A percentile compares a stretch with the other conserved stretches of the same genome.
phyloP scores from a whole-genome alignment of 2,329 filamentous ascomycete genomes.

The Penicillium sp. region DNA sequence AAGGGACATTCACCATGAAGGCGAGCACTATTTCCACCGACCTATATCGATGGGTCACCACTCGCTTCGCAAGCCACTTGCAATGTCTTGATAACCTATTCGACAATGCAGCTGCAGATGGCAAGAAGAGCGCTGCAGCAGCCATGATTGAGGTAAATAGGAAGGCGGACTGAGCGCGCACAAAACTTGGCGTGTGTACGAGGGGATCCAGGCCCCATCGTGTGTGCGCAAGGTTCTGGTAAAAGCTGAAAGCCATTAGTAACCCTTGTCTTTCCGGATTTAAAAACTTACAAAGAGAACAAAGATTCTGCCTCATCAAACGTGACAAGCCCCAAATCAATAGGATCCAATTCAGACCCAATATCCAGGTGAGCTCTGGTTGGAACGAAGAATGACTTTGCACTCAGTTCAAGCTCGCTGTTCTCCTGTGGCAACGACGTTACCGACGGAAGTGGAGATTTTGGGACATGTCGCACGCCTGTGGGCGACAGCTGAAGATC shows the following conservation, averaged over 20 bases:
- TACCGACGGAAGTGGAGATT: slow-evolving; percentile 26
- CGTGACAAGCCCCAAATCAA: slow-evolving; percentile 68
- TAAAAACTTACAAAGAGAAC: slow-evolving; percentile 59
- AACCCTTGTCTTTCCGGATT: background rate
- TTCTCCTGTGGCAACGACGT: slow-evolving; percentile 31
- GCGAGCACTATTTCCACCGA: slow-evolving; percentile 73
- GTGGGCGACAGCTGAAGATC: slow-evolving; percentile 59
- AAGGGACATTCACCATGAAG: slow-evolving; percentile 73
- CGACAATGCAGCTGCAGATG: slow-evolving; percentile 62
- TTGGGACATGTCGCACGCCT: slow-evolving; percentile 22
- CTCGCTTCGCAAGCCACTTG: slow-evolving; percentile 60
- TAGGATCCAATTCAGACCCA: slow-evolving; percentile 64
- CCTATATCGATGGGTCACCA: slow-evolving; percentile 61
- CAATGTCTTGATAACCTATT: slow-evolving; percentile 65
- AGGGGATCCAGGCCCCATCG: slow-evolving; percentile 70
- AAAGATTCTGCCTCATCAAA: slow-evolving; percentile 63
- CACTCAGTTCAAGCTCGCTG: slow-evolving; percentile 17
- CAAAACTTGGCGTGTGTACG: slow-evolving; percentile 64
- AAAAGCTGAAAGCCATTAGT: slow-evolving; percentile 54
- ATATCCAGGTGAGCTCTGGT: slow-evolving; percentile 63
- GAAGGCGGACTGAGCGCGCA: slow-evolving; percentile 66
- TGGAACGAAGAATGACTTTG: slow-evolving; percentile 66
- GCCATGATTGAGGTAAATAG: slow-evolving; percentile 70
- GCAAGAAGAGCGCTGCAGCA: slow-evolving; percentile 65
- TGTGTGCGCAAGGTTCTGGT: slow-evolving; percentile 68